phyloP scores from a whole-genome alignment of 2,329 filamentous ascomycete genomes.

The Fusarium sulawesiense region DNA sequence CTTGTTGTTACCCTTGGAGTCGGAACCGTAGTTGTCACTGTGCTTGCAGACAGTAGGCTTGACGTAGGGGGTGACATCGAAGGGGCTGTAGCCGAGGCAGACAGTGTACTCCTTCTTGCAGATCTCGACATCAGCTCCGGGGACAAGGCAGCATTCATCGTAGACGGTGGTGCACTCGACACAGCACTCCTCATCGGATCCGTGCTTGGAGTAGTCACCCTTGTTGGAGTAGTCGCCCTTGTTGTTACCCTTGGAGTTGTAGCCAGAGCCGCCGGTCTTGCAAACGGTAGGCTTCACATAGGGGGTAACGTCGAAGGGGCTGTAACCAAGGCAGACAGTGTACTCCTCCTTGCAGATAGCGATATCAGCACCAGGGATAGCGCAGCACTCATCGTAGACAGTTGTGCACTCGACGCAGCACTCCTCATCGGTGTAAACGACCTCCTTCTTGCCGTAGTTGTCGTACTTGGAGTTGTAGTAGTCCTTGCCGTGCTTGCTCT shows the following conservation, averaged over 20 bases:
- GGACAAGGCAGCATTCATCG: slow-evolving; percentile 14
- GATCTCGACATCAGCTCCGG: slow-evolving; percentile 1
- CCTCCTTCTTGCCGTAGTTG: not conserved
- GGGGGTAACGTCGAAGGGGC: slow-evolving; percentile 14
- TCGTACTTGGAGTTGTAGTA: slow-evolving; percentile 25
- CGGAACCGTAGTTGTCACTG: not conserved
- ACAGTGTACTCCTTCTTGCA: slow-evolving; percentile 24
- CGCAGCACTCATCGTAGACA: slow-evolving; percentile 32
- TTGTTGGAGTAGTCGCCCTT: not conserved
- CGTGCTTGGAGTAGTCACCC: not conserved
- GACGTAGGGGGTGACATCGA: slow-evolving; percentile 4
- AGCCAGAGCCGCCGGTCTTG: slow-evolving; percentile 19
- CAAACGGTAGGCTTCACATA: slow-evolving; percentile 35
- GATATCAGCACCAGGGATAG: slow-evolving; percentile 8
- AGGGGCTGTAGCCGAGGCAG: slow-evolving; percentile 33
- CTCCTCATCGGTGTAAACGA: slow-evolving; percentile 17
- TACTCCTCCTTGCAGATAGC: slow-evolving; percentile 27
- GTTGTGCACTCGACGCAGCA: slow-evolving; percentile 30
- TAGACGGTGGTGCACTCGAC: slow-evolving; percentile 29
- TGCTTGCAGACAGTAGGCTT: slow-evolving; percentile 32
- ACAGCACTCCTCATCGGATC: slow-evolving; percentile 24
- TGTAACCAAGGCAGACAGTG: slow-evolving; percentile 29
- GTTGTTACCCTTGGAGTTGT: not conserved
- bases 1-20: not conserved
- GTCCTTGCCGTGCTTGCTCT: slow-evolving; percentile 14